Evolutionary conservation across 139 green algal species (phyloP).

Genomic region (Pseudopediastrum boryanum): DNA sequence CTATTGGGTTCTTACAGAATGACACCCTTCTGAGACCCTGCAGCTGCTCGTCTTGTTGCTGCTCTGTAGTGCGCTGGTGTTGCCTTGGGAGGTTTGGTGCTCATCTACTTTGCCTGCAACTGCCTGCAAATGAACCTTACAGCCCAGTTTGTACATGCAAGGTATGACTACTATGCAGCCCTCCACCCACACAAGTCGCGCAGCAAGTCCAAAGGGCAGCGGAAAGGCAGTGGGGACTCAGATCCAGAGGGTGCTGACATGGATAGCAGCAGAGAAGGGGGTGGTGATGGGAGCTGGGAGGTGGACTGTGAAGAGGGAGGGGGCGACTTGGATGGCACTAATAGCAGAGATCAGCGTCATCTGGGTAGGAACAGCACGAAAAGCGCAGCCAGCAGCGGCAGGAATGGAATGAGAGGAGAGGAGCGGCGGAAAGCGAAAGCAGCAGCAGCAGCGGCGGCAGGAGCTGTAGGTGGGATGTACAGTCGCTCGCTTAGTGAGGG

Average conservation of each 20-base stretch:
- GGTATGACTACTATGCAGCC: constrained; percentile 16
- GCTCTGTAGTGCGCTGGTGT: constrained; percentile 16
- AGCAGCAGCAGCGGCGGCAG: not conserved
- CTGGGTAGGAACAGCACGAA: not conserved
- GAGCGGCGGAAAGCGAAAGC: not conserved
- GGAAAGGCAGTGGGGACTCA: not conserved
- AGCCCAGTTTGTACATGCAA: constrained; percentile 12
- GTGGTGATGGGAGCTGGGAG: not conserved
- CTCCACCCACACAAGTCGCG: not conserved
- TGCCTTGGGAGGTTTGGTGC: constrained; percentile 16
- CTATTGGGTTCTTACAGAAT: no score
- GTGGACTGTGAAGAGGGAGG: not conserved
- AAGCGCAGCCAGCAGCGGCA: not conserved
- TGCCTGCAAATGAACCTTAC: constrained; percentile 22
- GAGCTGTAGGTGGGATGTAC: not conserved
- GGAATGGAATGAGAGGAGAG: not conserved
- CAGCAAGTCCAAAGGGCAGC: not conserved
- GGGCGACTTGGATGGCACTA: not conserved
- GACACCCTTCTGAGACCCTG: not conserved
- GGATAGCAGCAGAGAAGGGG: not conserved
- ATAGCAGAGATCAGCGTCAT: not conserved
- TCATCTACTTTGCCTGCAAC: constrained; percentile 32
- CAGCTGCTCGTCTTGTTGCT: not conserved
- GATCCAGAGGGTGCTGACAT: not conserved
- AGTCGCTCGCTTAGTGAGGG: not conserved